Evolutionary conservation across 2,329 filamentous ascomycete genomes (phyloP).

Genomic region (Fusarium napiforme): DNA sequence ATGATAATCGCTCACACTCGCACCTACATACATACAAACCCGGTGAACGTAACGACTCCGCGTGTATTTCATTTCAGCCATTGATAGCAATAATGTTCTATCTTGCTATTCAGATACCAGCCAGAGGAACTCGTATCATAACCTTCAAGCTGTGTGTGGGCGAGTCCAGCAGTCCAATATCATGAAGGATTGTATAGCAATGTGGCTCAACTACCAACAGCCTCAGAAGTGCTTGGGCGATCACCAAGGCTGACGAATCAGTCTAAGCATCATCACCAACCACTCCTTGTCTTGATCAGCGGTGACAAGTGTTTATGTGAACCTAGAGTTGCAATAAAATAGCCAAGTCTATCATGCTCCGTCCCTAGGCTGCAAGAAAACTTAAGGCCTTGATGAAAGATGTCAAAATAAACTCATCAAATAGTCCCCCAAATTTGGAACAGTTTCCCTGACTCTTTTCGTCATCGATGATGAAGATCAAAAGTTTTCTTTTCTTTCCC

Average conservation of each 20-base stretch:
- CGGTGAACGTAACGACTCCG: background rate
- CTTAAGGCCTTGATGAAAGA: background rate
- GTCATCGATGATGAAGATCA: background rate
- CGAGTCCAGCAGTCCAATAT: background rate
- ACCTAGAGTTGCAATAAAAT: slow-evolving; percentile 2
- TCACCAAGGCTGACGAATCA: background rate
- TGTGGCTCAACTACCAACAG: background rate
- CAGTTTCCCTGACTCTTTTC: background rate
- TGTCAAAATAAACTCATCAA: background rate
- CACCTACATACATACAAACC: background rate
- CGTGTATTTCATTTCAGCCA: background rate
- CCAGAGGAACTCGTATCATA: background rate
- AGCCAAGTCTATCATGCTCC: background rate
- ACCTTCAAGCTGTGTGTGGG: background rate
- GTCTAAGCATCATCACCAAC: slow-evolving; percentile 9
- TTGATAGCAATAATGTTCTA: background rate
- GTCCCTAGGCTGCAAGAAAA: background rate
- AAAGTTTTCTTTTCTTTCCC: background rate
- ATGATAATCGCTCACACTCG: slow-evolving; percentile 5
- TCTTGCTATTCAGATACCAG: background rate
- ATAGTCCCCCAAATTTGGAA: background rate
- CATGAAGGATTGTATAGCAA: background rate
- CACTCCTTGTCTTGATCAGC: background rate
- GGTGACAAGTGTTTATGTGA: slow-evolving; percentile 1
- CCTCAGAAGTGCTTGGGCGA: background rate